Conservation (phyloP, 1,284 basidiomycete genomes). For the Trichosporon coremiiforme region DNA sequence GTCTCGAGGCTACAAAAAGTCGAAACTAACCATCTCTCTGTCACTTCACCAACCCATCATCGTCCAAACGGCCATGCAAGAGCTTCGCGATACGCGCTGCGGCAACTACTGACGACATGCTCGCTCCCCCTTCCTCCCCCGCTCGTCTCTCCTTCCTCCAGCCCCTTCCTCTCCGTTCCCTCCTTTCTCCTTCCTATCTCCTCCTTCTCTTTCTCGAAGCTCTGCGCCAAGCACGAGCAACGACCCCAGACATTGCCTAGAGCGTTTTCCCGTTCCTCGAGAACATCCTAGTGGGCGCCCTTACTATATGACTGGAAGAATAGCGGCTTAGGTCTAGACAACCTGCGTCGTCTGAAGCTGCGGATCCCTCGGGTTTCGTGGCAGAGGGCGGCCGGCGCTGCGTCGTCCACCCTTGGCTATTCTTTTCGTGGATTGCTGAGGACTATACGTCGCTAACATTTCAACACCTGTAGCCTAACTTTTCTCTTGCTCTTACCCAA, state of each 20-base stretch:
- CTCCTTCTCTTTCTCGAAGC: background rate
- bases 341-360: background rate
- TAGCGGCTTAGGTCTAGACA: slow-evolving; percentile 20
- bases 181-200: background rate
- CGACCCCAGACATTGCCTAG: slow-evolving; percentile 18
- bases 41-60: background rate
- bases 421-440: slow-evolving; percentile 16
- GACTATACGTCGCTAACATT: slow-evolving; percentile 20
- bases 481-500: background rate
- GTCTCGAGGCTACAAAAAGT: background rate
- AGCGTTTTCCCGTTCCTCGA: slow-evolving; percentile 15
- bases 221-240: background rate
- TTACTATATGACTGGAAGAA: slow-evolving; percentile 20
- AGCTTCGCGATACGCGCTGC: slow-evolving; percentile 10
- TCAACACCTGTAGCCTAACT: background rate
- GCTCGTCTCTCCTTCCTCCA: background rate
- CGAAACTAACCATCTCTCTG: background rate
- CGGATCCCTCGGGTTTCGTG: background rate
- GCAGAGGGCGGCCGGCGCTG: background rate
- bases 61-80: slow-evolving; percentile 3
- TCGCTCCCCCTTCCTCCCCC: background rate
- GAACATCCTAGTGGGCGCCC: slow-evolving; percentile 16
- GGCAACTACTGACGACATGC: background rate
- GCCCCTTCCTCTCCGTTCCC: background rate
- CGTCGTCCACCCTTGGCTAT: slow-evolving; percentile 16